Percentiles rank a stretch among this genome's conserved stretches.
phyloP scores from a whole-genome alignment of 2,329 filamentous ascomycete species.

The Alternaria gaisen region DNA sequence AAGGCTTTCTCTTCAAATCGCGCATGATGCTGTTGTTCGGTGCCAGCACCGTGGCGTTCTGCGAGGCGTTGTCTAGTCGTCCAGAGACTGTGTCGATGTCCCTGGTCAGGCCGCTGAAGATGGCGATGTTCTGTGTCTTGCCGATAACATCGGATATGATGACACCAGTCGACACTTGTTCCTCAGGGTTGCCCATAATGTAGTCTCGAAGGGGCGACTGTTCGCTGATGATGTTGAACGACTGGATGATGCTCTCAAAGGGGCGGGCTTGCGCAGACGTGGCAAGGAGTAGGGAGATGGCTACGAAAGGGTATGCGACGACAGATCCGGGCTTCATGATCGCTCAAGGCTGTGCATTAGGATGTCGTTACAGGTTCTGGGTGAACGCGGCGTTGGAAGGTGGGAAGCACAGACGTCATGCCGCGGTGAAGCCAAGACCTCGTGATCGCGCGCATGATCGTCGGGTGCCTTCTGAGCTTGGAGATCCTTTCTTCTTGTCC shows the following conservation, averaged over 20 bases:
- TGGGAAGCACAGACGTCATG: slow-evolving; percentile 46
- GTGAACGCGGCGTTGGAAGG: slow-evolving; percentile 21
- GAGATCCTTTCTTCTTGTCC: slow-evolving; percentile 12
- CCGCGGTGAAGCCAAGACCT: slow-evolving; percentile 43
- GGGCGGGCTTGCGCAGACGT: slow-evolving; percentile 45
- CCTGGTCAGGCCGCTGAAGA: slow-evolving; percentile 83
- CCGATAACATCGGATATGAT: slow-evolving; percentile 87
- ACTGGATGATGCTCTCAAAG: slow-evolving; percentile 40
- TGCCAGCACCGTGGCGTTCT: slow-evolving; percentile 85
- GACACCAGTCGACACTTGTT: slow-evolving; percentile 56
- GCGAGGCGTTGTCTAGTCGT: slow-evolving; percentile 71
- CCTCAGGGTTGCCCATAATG: slow-evolving; percentile 41
- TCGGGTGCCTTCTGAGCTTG: slow-evolving; percentile 18
- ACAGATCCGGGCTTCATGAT: slow-evolving; percentile 42
- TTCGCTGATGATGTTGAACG: slow-evolving; percentile 37
- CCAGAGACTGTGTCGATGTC: slow-evolving; percentile 74
- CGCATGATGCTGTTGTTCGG: slow-evolving; percentile 86
- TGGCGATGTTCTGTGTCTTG: slow-evolving; percentile 77
- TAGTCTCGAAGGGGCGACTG: slow-evolving; percentile 41
- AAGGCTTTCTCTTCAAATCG: slow-evolving; percentile 81
- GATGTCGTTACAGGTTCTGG: slow-evolving; percentile 20
- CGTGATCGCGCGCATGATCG: slow-evolving; percentile 44
- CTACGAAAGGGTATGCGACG: slow-evolving; percentile 38
- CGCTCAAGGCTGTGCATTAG: slow-evolving; percentile 15
- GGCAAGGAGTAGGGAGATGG: slow-evolving; percentile 41